Evolutionary conservation across 371 early-diverging fungal species (phyloP), one percentile per base, ranked within the genome.

Genomic region (Zopfochytrium polystomum): DNA sequence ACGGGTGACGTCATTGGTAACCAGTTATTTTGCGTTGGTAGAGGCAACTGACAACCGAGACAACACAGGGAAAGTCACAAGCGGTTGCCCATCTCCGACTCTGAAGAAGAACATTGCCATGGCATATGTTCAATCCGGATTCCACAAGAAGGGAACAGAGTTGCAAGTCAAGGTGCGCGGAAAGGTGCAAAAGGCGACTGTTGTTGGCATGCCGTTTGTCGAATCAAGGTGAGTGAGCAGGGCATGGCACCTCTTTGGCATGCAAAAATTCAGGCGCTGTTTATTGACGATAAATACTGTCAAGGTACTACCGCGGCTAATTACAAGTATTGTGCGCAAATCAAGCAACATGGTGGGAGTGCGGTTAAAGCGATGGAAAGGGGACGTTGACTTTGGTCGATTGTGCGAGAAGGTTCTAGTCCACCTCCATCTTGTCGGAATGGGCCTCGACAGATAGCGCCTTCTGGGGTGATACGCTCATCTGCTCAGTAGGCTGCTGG

Each of bases 131-230:
- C 79, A 84, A 72, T 81, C 80, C 42, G 93, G 93, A 2, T 78
- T 80, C 72, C 90, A 91, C 78, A 96, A 95, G 85, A 71, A 70
- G 18, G 92, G 90, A 31, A 95, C 96, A 23, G 83, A 85, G 59
- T 76, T 97, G 51, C 77, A 83, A 73, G 95, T 97, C 62, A 85
- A 88, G 72, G 95, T 98, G 52, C 85, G 98, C 68, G 86, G 85
- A 66, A 83, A 84, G 66, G 58, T 87, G 44, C 90, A 92, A 62
- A 81, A 85, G 56, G 95, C 94, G 22, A 71, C 70, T 32, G 86
- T 98, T 23, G 83, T 85, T 67, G 96, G 94, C 81, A 93, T 97
- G 95, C 98, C 98, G 29, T 98, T 97, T 78, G 92, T 93, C 20
- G 50, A 55, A 22, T 22, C 20, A 18, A 15, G 18, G 23, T 55